Evolutionary conservation across 1,284 basidiomycete species (phyloP), one percentile per base, ranked within the genome.

Genomic region (Ustanciosporium gigantosporum): DNA sequence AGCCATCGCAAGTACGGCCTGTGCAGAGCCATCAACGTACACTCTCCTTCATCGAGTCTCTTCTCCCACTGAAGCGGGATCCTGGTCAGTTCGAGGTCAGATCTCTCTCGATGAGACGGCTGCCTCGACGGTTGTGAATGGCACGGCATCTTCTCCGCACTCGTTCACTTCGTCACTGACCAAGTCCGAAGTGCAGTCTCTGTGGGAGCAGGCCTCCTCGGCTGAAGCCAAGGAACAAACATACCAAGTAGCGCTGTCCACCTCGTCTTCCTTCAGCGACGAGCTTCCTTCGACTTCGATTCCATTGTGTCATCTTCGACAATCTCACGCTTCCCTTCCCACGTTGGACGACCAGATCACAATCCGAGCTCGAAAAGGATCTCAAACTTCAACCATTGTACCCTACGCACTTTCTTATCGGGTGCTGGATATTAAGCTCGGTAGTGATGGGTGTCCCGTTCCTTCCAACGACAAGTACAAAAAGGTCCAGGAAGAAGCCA

Each of bases 341-440:
- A 36, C 35, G 0, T 21, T 65, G 21, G 55, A 59, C 4, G 61
- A 65, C 23, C 36, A 44, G 16, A 19, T 65, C 5, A 14, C 38
- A 0, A 19, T 40, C 8, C 24, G 29, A 14, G 22, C 14, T 22
- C 38, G 38, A 21, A 9, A 16, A 8, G 21, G 36, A 6, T 6
- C 9, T 8, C 11, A 29, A 9, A 29, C 27, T n/a, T 11, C 11
- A 11, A 11, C 19, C 13, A 11, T n/a, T 17, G 34, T 20, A 8
- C 36, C 36, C 17, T 38, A 20, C 21, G 20, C 36, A 0, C 17
- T 64, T 3, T 13, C 16, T 5, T 65, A 65, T 29, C 23, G 55
- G 23, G 11, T 65, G 6, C 17, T 16, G 2, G 61, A 65, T 21
- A 65, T 65, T 35, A 19, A 25, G 1, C 46, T 65, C 14, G 47